Percentiles rank a stretch among this genome's conserved stretches.
Conservation (phyloP, 495 filamentous ascomycete species). For the Penicillium subrubescens region DNA sequence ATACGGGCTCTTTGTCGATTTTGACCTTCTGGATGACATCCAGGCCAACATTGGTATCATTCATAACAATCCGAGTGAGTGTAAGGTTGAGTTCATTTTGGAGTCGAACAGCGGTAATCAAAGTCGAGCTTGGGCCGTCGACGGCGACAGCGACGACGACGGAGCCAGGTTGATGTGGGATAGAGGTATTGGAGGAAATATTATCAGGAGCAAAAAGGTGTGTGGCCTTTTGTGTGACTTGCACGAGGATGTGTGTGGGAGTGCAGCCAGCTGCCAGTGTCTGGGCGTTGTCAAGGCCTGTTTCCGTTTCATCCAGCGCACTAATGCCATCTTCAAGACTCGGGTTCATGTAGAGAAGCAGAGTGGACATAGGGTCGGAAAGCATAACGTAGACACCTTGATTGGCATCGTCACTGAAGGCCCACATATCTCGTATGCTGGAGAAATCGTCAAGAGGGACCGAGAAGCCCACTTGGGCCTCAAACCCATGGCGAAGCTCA, state of each 20-base stretch:
- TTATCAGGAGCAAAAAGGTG: conserved; percentile 36
- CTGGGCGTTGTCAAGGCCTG: conserved; percentile 52
- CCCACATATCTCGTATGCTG: conserved; percentile 48
- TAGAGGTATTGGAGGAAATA: conserved; percentile 15
- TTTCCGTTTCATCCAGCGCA: conserved; percentile 43
- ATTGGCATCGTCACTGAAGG: conserved; percentile 47
- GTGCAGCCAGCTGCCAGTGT: conserved; percentile 59
- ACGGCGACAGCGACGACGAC: conserved; percentile 34
- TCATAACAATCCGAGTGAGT: conserved; percentile 19
- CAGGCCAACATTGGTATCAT: conserved; percentile 16
- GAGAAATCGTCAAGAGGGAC: conserved; percentile 47
- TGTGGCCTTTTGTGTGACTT: conserved; percentile 57
- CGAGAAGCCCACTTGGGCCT: conserved; percentile 63
- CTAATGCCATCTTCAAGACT: conserved; percentile 38
- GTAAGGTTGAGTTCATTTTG: conserved; percentile 28
- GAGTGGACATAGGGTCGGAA: conserved; percentile 43
- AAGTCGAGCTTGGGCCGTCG: conserved; percentile 27
- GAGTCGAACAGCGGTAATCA: conserved; percentile 31
- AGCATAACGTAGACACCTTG: conserved; percentile 41
- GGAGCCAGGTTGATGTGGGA: conserved; percentile 22
- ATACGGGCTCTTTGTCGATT: conserved; percentile 40
- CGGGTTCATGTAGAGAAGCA: conserved; percentile 38
- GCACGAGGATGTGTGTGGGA: conserved; percentile 45
- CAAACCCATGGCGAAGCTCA: conserved; percentile 71
- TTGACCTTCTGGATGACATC: conserved; percentile 19